Evolutionary conservation across 257 asterid genomes (phyloP).

Genomic region (Nicotiana knightiana): DNA sequence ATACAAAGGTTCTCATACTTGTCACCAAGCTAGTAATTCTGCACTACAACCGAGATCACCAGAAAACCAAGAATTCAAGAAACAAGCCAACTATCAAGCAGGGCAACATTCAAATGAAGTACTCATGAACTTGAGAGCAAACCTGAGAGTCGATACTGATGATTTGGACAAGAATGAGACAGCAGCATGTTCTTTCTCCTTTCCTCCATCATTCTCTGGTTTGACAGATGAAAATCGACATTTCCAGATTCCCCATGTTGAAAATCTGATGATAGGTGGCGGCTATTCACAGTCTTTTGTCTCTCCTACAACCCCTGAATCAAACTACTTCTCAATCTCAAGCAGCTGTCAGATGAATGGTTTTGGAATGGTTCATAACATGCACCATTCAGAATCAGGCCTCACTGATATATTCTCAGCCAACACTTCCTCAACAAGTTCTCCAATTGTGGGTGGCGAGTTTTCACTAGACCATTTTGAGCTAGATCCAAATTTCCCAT

Average conservation of each 20-base stretch:
- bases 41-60: constrained; percentile 32
- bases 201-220: constrained; percentile 40
- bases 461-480: constrained; percentile 38
- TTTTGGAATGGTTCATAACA: constrained; percentile 17
- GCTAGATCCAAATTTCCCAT: constrained; percentile 53
- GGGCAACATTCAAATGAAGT: constrained; percentile 34
- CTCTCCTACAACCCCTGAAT: constrained; percentile 38
- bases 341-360: constrained; percentile 23
- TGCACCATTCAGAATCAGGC: constrained; percentile 33
- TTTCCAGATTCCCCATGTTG: constrained; percentile 35
- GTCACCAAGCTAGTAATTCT: constrained; percentile 31
- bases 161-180: constrained; percentile 29
- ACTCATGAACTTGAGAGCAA: constrained; percentile 37
- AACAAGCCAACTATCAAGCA: constrained; percentile 13
- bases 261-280: constrained; percentile 24
- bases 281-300: constrained; percentile 37
- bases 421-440: constrained; percentile 58
- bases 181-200: constrained; percentile 39
- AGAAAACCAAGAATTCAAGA: constrained; percentile 31
- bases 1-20: constrained; percentile 63
- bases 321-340: constrained; percentile 31
- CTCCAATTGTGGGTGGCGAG: constrained; percentile 63
- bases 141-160: constrained; percentile 55
- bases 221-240: constrained; percentile 25
- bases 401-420: constrained; percentile 48